phyloP scores from a whole-genome alignment of 2,329 filamentous ascomycete genomes.

The Alternaria conjuncta region DNA sequence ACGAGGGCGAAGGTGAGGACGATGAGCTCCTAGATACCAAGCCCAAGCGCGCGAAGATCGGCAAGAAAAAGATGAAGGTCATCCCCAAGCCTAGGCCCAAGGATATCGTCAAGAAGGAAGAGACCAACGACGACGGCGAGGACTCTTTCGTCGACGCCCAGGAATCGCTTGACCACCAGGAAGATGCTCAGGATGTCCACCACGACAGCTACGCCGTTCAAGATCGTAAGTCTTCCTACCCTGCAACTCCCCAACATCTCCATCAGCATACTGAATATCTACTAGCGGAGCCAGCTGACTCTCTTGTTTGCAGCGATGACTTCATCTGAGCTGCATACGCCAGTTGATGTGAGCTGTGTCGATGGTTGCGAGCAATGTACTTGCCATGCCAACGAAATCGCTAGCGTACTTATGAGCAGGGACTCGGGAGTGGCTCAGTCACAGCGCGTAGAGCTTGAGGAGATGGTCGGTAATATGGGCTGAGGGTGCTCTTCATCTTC shows the following conservation, averaged over 20 bases:
- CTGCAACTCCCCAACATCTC: background rate
- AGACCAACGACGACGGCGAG: background rate
- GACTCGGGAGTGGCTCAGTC: slow-evolving; percentile 13
- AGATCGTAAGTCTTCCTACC: background rate
- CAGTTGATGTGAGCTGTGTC: background rate
- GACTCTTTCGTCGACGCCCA: slow-evolving; percentile 13
- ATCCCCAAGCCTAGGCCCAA: slow-evolving; percentile 3
- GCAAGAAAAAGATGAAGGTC: background rate
- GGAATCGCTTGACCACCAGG: background rate
- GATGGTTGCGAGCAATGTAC: slow-evolving; percentile 6
- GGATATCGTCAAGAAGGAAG: background rate
- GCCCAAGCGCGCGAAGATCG: slow-evolving; percentile 12
- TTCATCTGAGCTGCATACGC: background rate
- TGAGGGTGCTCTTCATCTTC: background rate
- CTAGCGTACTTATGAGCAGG: slow-evolving; percentile 18
- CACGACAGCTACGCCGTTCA: background rate
- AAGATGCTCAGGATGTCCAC: background rate
- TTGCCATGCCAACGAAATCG: slow-evolving; percentile 9
- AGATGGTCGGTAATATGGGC: background rate
- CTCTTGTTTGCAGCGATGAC: background rate
- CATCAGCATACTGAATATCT: background rate
- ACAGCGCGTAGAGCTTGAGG: slow-evolving; percentile 8
- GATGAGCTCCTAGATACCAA: background rate
- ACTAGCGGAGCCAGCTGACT: background rate
- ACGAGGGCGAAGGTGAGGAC: background rate